Base-by-base conservation (phyloP, 163 green algal species). In the Chloroidium sp. region DNA sequence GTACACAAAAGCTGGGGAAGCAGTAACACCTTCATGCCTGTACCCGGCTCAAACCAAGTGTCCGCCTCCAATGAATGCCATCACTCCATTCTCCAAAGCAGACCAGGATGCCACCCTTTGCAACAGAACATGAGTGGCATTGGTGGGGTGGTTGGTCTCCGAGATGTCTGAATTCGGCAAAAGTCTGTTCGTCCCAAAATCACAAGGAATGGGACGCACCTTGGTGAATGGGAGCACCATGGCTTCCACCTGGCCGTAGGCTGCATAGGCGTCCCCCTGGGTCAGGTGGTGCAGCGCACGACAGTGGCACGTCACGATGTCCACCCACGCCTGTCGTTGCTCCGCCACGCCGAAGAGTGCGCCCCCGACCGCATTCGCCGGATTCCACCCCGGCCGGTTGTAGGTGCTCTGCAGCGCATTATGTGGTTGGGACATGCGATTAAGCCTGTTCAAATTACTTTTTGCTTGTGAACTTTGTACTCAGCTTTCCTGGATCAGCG, bases 151-250 rank as follows among this genome's bases (percentile, higher is more conserved):
- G 36, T 36, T 36, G 36, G 36, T 36, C 36, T 36, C 36, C 36
- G 36, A 36, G 36, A 36, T 36, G 36, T 72, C 59, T 10, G 62
- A 74, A 62, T 1, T 75, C 1, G 0, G 3, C 14, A 58, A 60
- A 2, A 36, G 69, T 57, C 62, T 72, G 59, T 3, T 12, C 6
- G 62, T 62, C 2, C 14, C 36, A 75, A 57, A 4, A 8, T 12
- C 64, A 36, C 62, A 76, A 2, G 62, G n/a, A 62, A 58, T 2
- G 36, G 3, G n/a, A 81, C 58, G 61, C n/a, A 82, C 87, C 78
- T 84, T 83, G 1, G 85, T 74, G 76, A 90, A 88, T 10, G 79
- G 62, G 13, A 79, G 80, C 69, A 86, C 64, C 0, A 64, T 77
- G 2, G 69, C 62, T 13, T 85, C 78, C 12, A 79, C 12, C 59